Percentiles rank a stretch among this genome's conserved stretches.
phyloP scores from a whole-genome alignment of 208 protist species.

The Crithidia bombi region DNA sequence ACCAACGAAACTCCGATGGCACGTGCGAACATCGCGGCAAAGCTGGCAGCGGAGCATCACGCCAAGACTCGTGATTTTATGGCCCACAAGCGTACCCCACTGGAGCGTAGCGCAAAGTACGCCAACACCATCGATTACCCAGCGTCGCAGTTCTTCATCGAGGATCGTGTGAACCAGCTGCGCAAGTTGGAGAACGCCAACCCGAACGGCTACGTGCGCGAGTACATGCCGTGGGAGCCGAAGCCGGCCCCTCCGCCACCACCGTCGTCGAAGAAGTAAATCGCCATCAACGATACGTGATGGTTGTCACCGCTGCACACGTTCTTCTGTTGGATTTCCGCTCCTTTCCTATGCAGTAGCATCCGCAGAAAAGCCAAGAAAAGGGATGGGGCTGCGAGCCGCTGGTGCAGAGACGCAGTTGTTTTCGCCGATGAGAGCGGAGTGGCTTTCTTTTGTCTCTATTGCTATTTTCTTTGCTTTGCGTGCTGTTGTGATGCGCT shows the following conservation, averaged over 20 bases:
- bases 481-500: background rate
- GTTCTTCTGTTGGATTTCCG: background rate
- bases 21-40: slow-evolving; percentile 67
- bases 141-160: slow-evolving; percentile 26
- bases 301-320: background rate
- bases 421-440: too few species aligned
- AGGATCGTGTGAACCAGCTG: slow-evolving; percentile 30
- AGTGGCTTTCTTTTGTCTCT: too few species aligned
- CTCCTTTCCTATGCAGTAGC: background rate
- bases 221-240: slow-evolving; percentile 58
- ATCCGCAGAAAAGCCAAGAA: too few species aligned
- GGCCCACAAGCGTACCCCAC: slow-evolving; percentile 36
- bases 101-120: slow-evolving; percentile 23
- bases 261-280: slow-evolving; percentile 46
- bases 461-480: background rate
- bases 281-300: background rate
- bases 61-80: slow-evolving; percentile 74
- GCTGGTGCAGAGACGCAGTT: too few species aligned
- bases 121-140: slow-evolving; percentile 37
- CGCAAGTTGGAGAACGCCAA: slow-evolving; percentile 73
- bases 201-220: slow-evolving; percentile 60
- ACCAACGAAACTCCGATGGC: slow-evolving; percentile 57
- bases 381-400: too few species aligned
- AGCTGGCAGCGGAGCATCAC: slow-evolving; percentile 47
- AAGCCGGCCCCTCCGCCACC: slow-evolving; percentile 29